These are phyloP conservation scores for Cymodocea nodosa DNA, from an alignment of 116 monocot species.

Conservation along the genomic window DNA sequence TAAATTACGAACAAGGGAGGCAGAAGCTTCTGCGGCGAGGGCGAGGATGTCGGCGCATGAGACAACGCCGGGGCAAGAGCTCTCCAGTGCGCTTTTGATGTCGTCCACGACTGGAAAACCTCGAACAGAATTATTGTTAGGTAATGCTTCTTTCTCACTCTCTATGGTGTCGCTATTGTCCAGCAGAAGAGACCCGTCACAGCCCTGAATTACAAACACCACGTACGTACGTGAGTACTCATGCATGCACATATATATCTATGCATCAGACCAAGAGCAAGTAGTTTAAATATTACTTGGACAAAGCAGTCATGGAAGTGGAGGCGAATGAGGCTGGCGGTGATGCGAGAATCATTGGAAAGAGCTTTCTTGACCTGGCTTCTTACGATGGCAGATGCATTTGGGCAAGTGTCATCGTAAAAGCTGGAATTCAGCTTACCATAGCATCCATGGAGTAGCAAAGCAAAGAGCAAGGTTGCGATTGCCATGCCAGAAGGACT, in stretches of 20 bases:
- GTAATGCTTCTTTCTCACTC: slow-evolving; percentile 58
- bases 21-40: slow-evolving; percentile 45
- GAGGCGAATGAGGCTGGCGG: slow-evolving; percentile 32
- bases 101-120: slow-evolving; percentile 60
- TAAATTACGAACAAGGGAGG: neutral
- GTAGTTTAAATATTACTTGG: slow-evolving; percentile 9
- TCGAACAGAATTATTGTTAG: slow-evolving; percentile 38
- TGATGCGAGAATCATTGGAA: slow-evolving; percentile 21
- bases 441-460: slow-evolving; percentile 12
- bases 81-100: slow-evolving; percentile 47
- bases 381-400: slow-evolving; percentile 22
- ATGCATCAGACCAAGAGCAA: neutral
- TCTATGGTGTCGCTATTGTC: slow-evolving; percentile 25
- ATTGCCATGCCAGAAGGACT: neutral
- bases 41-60: slow-evolving; percentile 73
- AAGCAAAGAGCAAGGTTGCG: slow-evolving; percentile 4
- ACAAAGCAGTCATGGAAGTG: slow-evolving; percentile 68
- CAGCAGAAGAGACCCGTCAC: slow-evolving; percentile 66
- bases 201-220: slow-evolving; percentile 29
- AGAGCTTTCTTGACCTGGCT: slow-evolving; percentile 24
- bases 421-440: slow-evolving; percentile 29
- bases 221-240: too few species aligned
- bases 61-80: slow-evolving; percentile 40
- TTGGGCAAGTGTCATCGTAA: slow-evolving; percentile 25
- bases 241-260: neutral